phyloP scores from a whole-genome alignment of 73 alveolate species.

The Tetrahymena borealis region DNA sequence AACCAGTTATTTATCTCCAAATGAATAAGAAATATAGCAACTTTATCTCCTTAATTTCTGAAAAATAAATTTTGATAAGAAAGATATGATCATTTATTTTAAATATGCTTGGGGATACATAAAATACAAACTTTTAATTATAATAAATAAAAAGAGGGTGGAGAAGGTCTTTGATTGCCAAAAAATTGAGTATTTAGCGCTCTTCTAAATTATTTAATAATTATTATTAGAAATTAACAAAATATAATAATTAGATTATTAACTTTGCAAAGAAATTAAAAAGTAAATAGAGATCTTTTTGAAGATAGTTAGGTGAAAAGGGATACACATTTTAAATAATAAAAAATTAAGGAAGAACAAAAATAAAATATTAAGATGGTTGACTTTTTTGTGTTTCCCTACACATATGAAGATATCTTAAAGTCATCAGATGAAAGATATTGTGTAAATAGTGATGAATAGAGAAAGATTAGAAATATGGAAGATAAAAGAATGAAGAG shows the following conservation, averaged over 20 bases:
- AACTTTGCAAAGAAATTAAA: neutral
- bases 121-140: neutral
- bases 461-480: neutral
- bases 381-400: neutral
- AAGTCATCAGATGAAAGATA: neutral
- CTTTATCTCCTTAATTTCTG: too few relatives aligned
- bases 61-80: too few relatives aligned
- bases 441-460: neutral
- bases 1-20: too few relatives aligned
- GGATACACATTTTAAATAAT: too few relatives aligned
- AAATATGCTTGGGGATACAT: neutral
- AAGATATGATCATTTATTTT: too few relatives aligned
- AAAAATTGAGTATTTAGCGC: neutral
- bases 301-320: neutral
- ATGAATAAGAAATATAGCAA: too few relatives aligned
- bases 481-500: neutral
- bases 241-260: neutral
- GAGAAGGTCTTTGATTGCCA: neutral
- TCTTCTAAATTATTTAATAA: neutral
- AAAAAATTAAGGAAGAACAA: neutral
- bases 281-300: neutral
- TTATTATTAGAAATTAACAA: neutral
- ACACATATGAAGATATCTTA: neutral
- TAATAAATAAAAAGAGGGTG: neutral
- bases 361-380: neutral